Evolutionary conservation across 805 yeast genomes (phyloP).

Genomic region (Crinitomyces ghanaensis): DNA sequence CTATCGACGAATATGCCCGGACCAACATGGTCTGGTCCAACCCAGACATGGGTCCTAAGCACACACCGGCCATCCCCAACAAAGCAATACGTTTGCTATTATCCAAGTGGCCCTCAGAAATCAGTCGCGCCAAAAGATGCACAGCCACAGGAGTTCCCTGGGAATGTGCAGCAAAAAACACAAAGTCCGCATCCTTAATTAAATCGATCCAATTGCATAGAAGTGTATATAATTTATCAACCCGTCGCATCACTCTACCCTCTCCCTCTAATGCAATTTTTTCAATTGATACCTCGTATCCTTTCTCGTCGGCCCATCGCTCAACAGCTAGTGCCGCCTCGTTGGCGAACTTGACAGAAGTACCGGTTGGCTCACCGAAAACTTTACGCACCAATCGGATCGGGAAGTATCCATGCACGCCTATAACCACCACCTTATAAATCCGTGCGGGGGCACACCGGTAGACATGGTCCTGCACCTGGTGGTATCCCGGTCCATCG

Average conservation of each 20-base stretch:
- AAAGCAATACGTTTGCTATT: constrained; percentile 51
- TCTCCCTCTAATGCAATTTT: constrained; percentile 91
- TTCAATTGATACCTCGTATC: constrained; percentile 46
- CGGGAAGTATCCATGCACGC: constrained; percentile 96
- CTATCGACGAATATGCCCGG: constrained; percentile 83
- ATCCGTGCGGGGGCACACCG: constrained; percentile 20
- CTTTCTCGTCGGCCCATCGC: constrained; percentile 44
- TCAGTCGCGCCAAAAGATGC: constrained; percentile 59
- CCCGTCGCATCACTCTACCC: constrained; percentile 81
- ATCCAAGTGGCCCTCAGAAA: constrained; percentile 42
- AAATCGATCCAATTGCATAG: constrained; percentile 56
- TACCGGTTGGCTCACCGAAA: constrained; percentile 94
- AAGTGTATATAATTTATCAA: constrained; percentile 63
- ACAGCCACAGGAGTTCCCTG: constrained; percentile 93
- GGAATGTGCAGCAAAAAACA: constrained; percentile 89
- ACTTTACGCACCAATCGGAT: constrained; percentile 71
- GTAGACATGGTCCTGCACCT: constrained; percentile 20
- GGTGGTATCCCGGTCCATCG: constrained; percentile 8
- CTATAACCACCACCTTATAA: constrained; percentile 66
- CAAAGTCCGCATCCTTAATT: constrained; percentile 56
- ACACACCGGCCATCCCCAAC: constrained; percentile 91
- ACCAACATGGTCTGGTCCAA: constrained; percentile 73
- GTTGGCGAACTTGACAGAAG: constrained; percentile 78
- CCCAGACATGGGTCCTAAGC: constrained; percentile 89
- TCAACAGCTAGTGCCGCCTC: constrained; percentile 77